Percentiles rank a stretch among this genome's conserved stretches.
Conservation (phyloP, 73 alveolate genomes). For the Paramecium octaurelia region DNA sequence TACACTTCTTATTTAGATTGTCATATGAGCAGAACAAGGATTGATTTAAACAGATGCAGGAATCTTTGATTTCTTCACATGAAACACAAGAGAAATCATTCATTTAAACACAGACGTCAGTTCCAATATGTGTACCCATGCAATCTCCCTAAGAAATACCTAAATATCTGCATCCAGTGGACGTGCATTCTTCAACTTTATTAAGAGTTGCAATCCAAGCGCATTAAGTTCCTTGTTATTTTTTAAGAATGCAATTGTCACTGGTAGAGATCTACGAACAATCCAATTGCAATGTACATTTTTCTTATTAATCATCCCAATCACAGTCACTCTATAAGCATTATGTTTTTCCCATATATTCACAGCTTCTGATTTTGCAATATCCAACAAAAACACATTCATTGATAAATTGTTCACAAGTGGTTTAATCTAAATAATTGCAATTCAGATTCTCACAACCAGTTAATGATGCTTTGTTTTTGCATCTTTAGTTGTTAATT, state of each 20-base stretch:
- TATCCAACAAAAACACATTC: neutral
- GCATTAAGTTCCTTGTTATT: neutral
- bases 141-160: neutral
- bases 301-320: neutral
- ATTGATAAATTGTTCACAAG: neutral
- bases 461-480: neutral
- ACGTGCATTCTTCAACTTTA: neutral
- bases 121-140: neutral
- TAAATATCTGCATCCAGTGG: slow-evolving; percentile 8
- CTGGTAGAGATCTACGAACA: neutral
- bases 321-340: slow-evolving; percentile 6
- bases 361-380: neutral
- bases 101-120: neutral
- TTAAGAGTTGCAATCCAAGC: neutral
- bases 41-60: neutral
- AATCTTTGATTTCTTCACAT: slow-evolving; percentile 32
- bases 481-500: neutral
- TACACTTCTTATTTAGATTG: neutral
- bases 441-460: neutral
- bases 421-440: neutral
- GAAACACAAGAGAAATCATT: slow-evolving; percentile 18
- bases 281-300: neutral
- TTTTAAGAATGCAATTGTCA: neutral
- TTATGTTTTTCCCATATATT: neutral
- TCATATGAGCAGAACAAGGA: neutral